Conservation (phyloP, 495 filamentous ascomycete genomes). For the Penicillium bialowiezense region DNA sequence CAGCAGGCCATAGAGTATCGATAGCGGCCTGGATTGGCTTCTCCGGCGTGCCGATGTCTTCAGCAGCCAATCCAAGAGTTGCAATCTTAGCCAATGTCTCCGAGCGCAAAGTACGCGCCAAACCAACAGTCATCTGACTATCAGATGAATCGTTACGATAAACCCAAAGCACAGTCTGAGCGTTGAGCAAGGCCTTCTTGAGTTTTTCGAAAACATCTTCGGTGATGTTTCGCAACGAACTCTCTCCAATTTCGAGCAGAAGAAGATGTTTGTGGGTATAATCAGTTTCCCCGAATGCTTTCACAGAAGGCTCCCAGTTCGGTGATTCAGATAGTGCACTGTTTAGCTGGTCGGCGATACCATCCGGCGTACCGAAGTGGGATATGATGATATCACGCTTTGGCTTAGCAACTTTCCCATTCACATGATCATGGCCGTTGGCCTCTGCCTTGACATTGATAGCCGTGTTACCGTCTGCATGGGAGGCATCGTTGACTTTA, state of each 20-base stretch:
- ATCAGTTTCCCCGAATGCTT: slow-evolving; percentile 6
- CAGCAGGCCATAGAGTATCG: slow-evolving; percentile 16
- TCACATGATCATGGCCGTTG: slow-evolving; percentile 1
- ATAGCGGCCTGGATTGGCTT: slow-evolving; percentile 36
- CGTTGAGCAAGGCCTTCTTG: slow-evolving; percentile 24
- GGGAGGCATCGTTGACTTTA: not conserved
- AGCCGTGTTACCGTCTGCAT: not conserved
- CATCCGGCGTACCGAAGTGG: slow-evolving; percentile 15
- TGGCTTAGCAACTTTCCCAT: not conserved
- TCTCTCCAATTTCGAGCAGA: slow-evolving; percentile 17
- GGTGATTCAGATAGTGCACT: not conserved
- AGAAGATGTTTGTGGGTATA: slow-evolving; percentile 17
- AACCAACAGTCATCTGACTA: slow-evolving; percentile 51
- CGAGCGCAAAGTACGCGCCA: slow-evolving; percentile 51
- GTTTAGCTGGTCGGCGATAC: slow-evolving; percentile 12
- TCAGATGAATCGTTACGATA: slow-evolving; percentile 45
- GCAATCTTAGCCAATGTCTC: slow-evolving; percentile 50
- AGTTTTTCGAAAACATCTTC: slow-evolving; percentile 16
- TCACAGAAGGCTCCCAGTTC: slow-evolving; percentile 15
- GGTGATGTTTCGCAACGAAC: slow-evolving; percentile 21
- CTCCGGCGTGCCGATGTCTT: slow-evolving; percentile 28
- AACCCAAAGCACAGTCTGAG: slow-evolving; percentile 48
- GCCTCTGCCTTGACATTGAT: not conserved
- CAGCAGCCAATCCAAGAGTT: slow-evolving; percentile 48
- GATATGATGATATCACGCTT: slow-evolving; percentile 14